Percentiles rank a stretch among this genome's conserved stretches.
Evolutionary conservation across 768 basidiomycete species (phyloP).

Genomic region (Kwoniella botswanensis): DNA sequence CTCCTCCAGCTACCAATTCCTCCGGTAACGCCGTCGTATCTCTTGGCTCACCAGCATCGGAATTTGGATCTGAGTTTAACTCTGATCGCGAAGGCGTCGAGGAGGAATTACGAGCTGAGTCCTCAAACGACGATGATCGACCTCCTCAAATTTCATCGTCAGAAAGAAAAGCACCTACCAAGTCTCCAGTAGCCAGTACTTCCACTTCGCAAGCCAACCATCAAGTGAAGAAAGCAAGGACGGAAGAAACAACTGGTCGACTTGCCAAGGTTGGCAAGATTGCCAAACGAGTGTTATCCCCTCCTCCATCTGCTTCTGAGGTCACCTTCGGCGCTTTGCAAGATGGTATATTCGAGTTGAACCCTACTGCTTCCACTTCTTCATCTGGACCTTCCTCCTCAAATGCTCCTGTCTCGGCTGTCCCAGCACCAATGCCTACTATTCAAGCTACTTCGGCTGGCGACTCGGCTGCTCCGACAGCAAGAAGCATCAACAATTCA

Average conservation of each 20-base stretch:
- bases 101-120: neutral
- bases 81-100: conserved; percentile 22
- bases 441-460: neutral
- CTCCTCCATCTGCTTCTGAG: conserved; percentile 13
- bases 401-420: neutral
- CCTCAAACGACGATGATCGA: conserved; percentile 13
- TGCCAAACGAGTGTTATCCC: conserved; percentile 13
- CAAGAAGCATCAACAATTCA: neutral
- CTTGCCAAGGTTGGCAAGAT: conserved; percentile 29
- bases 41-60: conserved; percentile 13
- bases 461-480: neutral
- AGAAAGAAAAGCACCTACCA: conserved; percentile 1
- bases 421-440: neutral
- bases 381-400: neutral
- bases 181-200: neutral
- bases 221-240: neutral
- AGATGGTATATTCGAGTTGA: conserved; percentile 30
- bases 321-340: conserved; percentile 21
- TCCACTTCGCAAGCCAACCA: neutral
- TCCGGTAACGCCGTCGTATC: neutral
- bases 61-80: conserved; percentile 17
- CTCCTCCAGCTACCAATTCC: neutral
- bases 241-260: conserved; percentile 1
- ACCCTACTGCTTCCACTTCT: neutral
- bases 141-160: neutral